Evolutionary conservation across 176 grass and related monocot genomes (phyloP).

Genomic region (Echinochloa phyllopogon): DNA sequence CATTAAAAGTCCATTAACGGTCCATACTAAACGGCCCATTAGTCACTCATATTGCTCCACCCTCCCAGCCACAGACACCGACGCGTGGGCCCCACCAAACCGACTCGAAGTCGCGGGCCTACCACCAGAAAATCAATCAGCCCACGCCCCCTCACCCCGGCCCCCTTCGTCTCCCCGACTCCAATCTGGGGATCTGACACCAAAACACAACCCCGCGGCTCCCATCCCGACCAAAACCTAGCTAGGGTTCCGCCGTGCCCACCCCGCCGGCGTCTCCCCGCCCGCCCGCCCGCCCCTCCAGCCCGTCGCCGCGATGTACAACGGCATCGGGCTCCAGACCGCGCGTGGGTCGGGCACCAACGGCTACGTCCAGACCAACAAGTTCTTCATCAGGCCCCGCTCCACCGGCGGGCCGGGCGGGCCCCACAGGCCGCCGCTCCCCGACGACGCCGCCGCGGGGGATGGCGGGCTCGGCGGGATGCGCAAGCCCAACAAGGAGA

Average conservation of each 20-base stretch:
- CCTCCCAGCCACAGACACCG: background rate
- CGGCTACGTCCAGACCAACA: constrained; percentile 89
- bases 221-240: background rate
- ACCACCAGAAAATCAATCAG: background rate
- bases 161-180: background rate
- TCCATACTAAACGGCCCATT: too few species aligned
- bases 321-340: constrained; percentile 96
- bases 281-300: background rate
- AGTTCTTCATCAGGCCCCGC: constrained; percentile 79
- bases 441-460: constrained; percentile 28
- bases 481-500: constrained; percentile 89
- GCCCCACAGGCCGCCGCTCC: constrained; percentile 10
- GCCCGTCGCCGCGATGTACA: constrained; percentile 66
- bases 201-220: background rate
- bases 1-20: too few species aligned
- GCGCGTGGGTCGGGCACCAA: constrained; percentile 88
- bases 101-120: background rate
- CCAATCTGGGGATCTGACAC: constrained; percentile 28
- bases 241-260: background rate
- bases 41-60: background rate
- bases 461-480: constrained; percentile 43
- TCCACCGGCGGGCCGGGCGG: constrained; percentile 23
- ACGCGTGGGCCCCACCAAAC: background rate
- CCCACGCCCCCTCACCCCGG: too few species aligned
- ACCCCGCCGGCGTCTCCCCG: background rate